These are phyloP conservation scores for Coniochaeta hoffmannii DNA, from an alignment of 2,329 filamentous ascomycete species.

Conservation along the genomic window DNA sequence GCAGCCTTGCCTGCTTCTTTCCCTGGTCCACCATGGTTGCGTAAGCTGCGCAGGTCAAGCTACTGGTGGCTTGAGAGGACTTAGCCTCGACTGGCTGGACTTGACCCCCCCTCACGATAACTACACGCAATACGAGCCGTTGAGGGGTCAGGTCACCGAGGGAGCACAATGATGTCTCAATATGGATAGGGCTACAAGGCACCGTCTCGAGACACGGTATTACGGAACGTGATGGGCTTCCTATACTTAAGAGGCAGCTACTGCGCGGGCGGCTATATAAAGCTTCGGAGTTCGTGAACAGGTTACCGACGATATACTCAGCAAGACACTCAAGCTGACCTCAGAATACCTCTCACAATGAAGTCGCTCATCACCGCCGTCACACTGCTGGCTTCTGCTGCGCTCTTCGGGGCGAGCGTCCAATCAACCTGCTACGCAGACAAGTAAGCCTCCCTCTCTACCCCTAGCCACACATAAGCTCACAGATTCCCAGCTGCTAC, in stretches of 20 bases:
- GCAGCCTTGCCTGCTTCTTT: background rate
- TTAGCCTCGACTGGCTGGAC: background rate
- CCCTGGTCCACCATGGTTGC: background rate
- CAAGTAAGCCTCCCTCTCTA: background rate
- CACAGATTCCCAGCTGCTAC: conserved; percentile 8
- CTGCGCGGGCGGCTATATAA: background rate
- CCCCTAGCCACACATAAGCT: background rate
- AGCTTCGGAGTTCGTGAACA: background rate
- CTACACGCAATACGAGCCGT: background rate
- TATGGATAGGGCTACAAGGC: background rate
- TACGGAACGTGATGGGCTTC: background rate
- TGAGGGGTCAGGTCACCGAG: background rate
- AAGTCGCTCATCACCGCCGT: background rate
- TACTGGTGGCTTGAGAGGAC: background rate
- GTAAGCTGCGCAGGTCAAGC: background rate
- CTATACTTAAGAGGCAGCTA: background rate
- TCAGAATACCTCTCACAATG: background rate
- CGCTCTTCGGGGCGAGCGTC: background rate
- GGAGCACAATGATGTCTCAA: background rate
- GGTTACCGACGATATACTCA: background rate
- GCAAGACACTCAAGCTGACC: background rate
- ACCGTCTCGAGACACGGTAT: background rate
- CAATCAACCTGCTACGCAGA: background rate
- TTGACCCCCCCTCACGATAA: background rate
- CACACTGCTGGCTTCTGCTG: background rate